Base-by-base conservation (phyloP, 768 basidiomycete genomes). In the Omphalotus guepiniiformis region DNA sequence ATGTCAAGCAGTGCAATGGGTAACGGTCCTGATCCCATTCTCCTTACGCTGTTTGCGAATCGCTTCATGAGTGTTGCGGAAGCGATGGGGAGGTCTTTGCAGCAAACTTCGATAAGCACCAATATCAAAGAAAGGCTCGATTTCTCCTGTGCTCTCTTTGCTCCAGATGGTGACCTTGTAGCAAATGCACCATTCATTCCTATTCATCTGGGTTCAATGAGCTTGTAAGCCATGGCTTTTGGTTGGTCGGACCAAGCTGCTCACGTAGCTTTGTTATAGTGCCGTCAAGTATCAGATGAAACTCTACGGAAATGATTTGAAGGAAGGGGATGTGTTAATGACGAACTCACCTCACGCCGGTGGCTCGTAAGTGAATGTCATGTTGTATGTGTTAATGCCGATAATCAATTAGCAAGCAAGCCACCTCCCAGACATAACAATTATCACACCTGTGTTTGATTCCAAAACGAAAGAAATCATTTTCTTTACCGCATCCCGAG, bases 21-120 rank as follows among this genome's bases (percentile, higher is more conserved):
- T 36, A 54, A 62, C 58, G 76, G 74, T 15, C 84, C 89, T 9
- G 93, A 95, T 62, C 88, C 91, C 0, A 90, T 94, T 53, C 71
- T 93, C 25, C 73, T 96, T 38, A 91, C 92, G 1, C 79, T 98
- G 42, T 97, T 96, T 57, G 89, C 92, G 9, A 94, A 96, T 59
- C 87, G 94, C 36, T 94, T 97, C 70, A 97, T 97, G 94, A 89
- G 89, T 57, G 90, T 97, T 16, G 93, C 93, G 7, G 93, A 95
- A 62, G 93, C 93, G 8, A 96, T 95, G 93, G 93, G 93, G 8
- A 75, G 88, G 40, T 88, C 88, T 0, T 70, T 94, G 19, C 90
- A 88, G 63, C 88, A 94, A 63, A 94, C 93, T 0, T 83, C 92
- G 3, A 93, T 93, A 58, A 85, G 86, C 59, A 93, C 92, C 13